These are phyloP conservation scores for Secale cereale DNA, from an alignment of 176 grass and related monocot species.

Conservation along the genomic window DNA sequence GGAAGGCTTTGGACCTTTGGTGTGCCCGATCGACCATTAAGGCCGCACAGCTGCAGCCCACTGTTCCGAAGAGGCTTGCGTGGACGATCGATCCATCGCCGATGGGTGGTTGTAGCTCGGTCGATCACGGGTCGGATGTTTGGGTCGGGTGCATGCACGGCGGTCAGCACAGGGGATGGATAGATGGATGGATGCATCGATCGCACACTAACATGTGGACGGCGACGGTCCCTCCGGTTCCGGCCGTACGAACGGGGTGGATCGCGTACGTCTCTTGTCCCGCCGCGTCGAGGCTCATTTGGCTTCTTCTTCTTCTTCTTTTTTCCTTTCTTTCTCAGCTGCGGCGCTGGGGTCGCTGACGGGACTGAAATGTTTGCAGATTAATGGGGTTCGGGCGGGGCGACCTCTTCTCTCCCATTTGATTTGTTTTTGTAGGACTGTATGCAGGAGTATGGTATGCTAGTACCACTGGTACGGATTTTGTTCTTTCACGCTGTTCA, in stretches of 20 bases:
- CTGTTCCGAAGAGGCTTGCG: background rate
- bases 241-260: background rate
- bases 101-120: background rate
- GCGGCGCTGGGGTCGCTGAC: background rate
- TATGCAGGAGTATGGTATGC: background rate
- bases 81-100: background rate
- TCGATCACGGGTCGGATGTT: background rate
- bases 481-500: background rate
- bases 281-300: background rate
- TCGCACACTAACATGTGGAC: background rate
- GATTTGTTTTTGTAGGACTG: too few relatives aligned
- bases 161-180: background rate
- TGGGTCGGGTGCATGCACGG: background rate
- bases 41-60: background rate
- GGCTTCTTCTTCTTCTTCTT: background rate
- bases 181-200: background rate
- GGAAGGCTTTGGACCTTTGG: background rate
- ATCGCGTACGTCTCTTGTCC: background rate
- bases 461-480: background rate
- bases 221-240: background rate
- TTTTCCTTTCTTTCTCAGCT: background rate
- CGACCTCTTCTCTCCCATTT: too few relatives aligned
- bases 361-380: too few relatives aligned
- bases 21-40: background rate
- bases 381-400: too few relatives aligned